Conservation (phyloP, 805 yeast genomes). For the Kazachstania psychrophila region DNA sequence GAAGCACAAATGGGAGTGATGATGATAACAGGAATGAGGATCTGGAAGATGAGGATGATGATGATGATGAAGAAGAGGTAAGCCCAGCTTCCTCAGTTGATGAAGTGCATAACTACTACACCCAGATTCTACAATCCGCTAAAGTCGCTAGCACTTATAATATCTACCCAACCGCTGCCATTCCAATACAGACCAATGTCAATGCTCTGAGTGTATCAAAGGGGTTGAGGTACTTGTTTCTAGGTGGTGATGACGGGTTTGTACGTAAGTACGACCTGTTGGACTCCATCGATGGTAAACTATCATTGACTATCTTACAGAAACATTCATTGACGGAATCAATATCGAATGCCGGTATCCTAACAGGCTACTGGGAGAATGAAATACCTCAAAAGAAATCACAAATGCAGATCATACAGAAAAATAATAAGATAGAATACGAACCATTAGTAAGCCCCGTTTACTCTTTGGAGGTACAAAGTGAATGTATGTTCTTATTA, state of each 20-base stretch:
- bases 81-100: constrained; percentile 7
- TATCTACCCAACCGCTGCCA: constrained; percentile 77
- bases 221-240: constrained; percentile 78
- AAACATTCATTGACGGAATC: constrained; percentile 82
- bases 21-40: constrained; percentile 13
- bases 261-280: constrained; percentile 83
- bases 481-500: constrained; percentile 73
- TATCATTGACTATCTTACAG: constrained; percentile 84
- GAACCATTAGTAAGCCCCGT: constrained; percentile 72
- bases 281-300: constrained; percentile 76
- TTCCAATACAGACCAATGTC: constrained; percentile 71
- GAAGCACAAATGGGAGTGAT: constrained; percentile 3
- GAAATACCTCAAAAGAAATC: constrained; percentile 67
- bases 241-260: constrained; percentile 95
- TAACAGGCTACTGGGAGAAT: constrained; percentile 88
- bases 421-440: constrained; percentile 31
- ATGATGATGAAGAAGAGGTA: constrained; percentile 16
- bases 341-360: constrained; percentile 73
- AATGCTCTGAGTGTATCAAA: constrained; percentile 68
- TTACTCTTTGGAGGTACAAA: constrained; percentile 74
- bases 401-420: constrained; percentile 24
- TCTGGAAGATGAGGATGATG: constrained; percentile 11
- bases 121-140: constrained; percentile 36
- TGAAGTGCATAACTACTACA: constrained; percentile 26
- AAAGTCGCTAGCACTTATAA: constrained; percentile 49